Conservation (phyloP, 2,329 filamentous ascomycete species). For the Juglanconis oblonga region DNA sequence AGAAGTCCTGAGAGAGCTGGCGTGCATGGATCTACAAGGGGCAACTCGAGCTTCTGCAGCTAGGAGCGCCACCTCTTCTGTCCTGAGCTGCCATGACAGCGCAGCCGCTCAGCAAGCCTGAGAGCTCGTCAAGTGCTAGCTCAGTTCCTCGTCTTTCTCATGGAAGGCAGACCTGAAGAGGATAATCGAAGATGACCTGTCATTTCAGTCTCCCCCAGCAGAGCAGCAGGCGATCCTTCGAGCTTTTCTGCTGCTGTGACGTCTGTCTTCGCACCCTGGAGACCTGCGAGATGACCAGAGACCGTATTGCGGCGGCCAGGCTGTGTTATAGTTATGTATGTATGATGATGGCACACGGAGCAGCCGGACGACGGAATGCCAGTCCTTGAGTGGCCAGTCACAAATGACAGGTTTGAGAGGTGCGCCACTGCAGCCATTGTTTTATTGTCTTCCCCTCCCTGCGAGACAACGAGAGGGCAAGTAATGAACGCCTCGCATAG, state of each 20-base stretch:
- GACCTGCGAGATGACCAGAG: neutral
- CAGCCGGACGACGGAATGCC: neutral
- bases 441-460: neutral
- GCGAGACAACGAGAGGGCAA: neutral
- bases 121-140: no score
- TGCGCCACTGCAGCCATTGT: conserved; percentile 4
- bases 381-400: conserved; percentile 15
- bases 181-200: no score
- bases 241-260: neutral
- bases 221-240: neutral
- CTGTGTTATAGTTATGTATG: neutral
- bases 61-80: neutral
- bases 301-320: neutral
- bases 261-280: neutral
- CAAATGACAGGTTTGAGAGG: conserved; percentile 15
- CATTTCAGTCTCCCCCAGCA: neutral
- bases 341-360: conserved; percentile 1
- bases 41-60: neutral
- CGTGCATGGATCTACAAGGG: neutral
- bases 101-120: no score
- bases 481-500: no score
- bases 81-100: neutral
- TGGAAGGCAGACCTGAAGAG: no score
- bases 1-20: neutral
- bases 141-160: no score